Base-by-base conservation (phyloP, 345 rosid genomes). In the Populus simonii region DNA sequence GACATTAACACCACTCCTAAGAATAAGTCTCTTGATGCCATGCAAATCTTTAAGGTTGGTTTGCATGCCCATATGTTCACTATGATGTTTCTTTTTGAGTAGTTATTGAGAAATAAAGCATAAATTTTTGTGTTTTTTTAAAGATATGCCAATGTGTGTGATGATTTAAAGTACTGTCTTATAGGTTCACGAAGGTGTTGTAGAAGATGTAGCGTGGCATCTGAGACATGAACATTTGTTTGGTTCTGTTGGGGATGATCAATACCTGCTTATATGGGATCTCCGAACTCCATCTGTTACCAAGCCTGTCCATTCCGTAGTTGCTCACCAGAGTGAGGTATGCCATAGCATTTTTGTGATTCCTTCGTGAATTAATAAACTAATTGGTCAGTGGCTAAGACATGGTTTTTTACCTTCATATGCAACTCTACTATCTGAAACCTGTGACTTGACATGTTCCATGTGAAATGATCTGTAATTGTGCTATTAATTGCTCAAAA, bases 121-220 rank as follows among this genome's bases (percentile, higher is more conserved):
- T 8, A 8, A 22, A 10, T n/a, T 57, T 10, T 5, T 33, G 36
- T 33, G 4, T 31, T 22, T 22, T 6, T 53, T 2, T 55, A 2
- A 10, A 17, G 18, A 55, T 57, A 9, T 9, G 29, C 6, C n/a
- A n/a, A n/a, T 57, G 3, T 9, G 4, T n/a, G n/a, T 9, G 13
- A 10, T n/a, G 63, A n/a, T 23, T 59, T n/a, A 9, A 9, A 23
- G 5, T 67, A 18, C 36, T 67, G 25, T 80, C 4, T 74, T 38
- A 20, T 82, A 94, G 98, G 97, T 93, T 73, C 99, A 96, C 72
- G 99, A 96, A 87, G 98, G 99, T 36, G 98, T 96, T 8, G 99
- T 94, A 17, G 99, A 96, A 87, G 99, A 96, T 86, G 99, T 96
- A 2, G 98, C 99, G 1, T 96, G 99, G 98, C 99, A 96, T 89